Percentiles rank a stretch among this genome's conserved stretches.
phyloP scores from a whole-genome alignment of 768 basidiomycete genomes.

The Albatrellus ellisii region DNA sequence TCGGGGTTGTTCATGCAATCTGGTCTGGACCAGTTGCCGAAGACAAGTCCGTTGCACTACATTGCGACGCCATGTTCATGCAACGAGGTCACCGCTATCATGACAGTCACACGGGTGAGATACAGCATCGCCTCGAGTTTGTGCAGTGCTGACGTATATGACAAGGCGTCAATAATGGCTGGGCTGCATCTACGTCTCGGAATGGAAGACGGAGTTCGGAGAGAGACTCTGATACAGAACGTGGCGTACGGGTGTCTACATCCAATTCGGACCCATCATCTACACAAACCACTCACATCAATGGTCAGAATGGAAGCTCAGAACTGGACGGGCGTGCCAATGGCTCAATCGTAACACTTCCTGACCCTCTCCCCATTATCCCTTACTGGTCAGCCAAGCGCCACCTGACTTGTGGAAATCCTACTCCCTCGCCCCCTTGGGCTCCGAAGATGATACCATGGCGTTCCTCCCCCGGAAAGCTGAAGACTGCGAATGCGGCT shows the following conservation, averaged over 20 bases:
- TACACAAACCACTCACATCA: constrained; percentile 12
- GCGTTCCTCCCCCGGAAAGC: constrained; percentile 73
- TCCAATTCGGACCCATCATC: constrained; percentile 21
- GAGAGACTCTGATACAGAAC: constrained; percentile 21
- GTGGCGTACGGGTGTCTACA: constrained; percentile 19
- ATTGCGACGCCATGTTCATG: neutral
- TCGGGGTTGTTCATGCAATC: too few relatives aligned
- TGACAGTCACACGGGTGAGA: neutral
- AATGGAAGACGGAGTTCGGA: constrained; percentile 14
- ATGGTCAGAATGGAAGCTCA: constrained; percentile 16
- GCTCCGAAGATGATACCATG: constrained; percentile 59
- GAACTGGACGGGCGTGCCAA: constrained; percentile 18
- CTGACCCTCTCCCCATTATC: constrained; percentile 41
- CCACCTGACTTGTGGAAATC: constrained; percentile 84
- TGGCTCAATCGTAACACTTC: constrained; percentile 20
- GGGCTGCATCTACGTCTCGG: constrained; percentile 10
- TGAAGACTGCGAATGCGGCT: constrained; percentile 84
- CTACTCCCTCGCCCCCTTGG: constrained; percentile 55
- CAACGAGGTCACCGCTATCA: neutral
- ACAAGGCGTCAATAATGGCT: constrained; percentile 9
- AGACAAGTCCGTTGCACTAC: too few relatives aligned
- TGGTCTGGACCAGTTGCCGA: too few relatives aligned
- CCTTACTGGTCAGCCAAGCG: constrained; percentile 84
- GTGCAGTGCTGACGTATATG: neutral
- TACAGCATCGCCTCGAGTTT: neutral